A percentile compares a stretch with the other conserved stretches of the same genome.
These are phyloP conservation scores for Chlamydomonas applanata DNA, from an alignment of 139 green algal species.

Conservation along the genomic window DNA sequence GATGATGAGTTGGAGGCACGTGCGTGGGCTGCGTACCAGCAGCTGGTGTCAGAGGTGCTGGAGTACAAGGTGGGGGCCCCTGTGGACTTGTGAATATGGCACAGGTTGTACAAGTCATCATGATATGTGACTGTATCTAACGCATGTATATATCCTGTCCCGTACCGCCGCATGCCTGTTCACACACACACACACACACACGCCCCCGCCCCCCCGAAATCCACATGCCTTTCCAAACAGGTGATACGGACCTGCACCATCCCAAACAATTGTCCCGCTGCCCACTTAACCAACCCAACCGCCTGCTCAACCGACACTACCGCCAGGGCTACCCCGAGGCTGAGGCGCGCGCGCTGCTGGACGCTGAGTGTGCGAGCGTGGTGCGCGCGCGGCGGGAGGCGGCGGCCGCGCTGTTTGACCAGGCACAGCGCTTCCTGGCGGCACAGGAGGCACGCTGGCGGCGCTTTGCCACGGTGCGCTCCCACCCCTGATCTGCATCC, in stretches of 20 bases:
- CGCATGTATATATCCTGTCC: too few relatives aligned
- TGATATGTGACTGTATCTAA: too few relatives aligned
- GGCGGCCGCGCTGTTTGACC: conserved; percentile 30
- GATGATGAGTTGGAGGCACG: conserved; percentile 29
- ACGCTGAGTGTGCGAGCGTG: conserved; percentile 25
- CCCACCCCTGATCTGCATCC: too few relatives aligned
- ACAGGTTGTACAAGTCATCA: too few relatives aligned
- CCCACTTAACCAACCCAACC: too few relatives aligned
- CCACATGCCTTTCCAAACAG: too few relatives aligned
- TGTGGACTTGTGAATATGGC: too few relatives aligned
- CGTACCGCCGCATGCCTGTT: too few relatives aligned
- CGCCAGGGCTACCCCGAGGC: conserved; percentile 30
- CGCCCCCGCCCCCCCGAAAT: too few relatives aligned
- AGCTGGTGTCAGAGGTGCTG: conserved; percentile 29
- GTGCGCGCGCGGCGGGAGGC: conserved; percentile 27
- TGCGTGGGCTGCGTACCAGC: conserved; percentile 21
- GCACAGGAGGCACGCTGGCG: not conserved
- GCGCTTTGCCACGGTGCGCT: not conserved
- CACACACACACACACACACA: too few relatives aligned
- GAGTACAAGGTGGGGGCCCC: conserved; percentile 10
- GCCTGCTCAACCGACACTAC: not conserved
- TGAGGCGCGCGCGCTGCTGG: conserved; percentile 33
- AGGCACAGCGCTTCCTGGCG: conserved; percentile 17
- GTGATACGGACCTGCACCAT: too few relatives aligned
- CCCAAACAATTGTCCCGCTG: too few relatives aligned